Conservation (phyloP, 139 green algal genomes). For the Desmodesmus armatus region DNA sequence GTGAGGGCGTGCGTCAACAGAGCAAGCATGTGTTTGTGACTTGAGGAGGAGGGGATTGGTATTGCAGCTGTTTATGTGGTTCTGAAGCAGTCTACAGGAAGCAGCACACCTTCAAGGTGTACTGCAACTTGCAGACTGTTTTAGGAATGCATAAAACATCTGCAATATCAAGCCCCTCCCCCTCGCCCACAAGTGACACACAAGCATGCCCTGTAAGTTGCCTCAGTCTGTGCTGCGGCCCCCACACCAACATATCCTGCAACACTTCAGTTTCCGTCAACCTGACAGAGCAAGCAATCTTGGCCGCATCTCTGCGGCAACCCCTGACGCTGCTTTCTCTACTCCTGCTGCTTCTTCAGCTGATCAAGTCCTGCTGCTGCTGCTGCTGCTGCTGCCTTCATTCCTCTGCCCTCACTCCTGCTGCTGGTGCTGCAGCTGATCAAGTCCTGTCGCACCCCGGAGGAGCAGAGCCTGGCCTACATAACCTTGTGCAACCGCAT, state of each 20-base stretch:
- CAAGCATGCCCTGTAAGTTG: background rate
- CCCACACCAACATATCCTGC: background rate
- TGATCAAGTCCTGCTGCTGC: background rate
- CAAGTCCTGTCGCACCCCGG: background rate
- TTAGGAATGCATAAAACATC: no score
- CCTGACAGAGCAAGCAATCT: no score
- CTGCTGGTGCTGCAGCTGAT: constrained; percentile 14
- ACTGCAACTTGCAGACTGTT: no score
- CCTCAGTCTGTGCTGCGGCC: no score
- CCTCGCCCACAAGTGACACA: background rate
- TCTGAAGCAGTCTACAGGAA: no score
- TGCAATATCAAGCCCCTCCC: background rate
- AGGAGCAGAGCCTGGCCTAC: constrained; percentile 6
- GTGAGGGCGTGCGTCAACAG: no score
- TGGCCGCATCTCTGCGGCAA: no score
- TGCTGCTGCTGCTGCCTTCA: background rate
- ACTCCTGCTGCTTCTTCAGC: no score
- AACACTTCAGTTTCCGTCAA: no score
- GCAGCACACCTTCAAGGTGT: no score
- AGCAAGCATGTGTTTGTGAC: background rate
- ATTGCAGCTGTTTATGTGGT: no score
- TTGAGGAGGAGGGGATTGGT: background rate
- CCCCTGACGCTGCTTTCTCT: background rate
- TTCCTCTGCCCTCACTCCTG: background rate
- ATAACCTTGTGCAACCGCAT: constrained; percentile 33